A percentile compares a stretch with the other conserved stretches of the same genome.
These are phyloP conservation scores for Pleurotus ostreatus DNA, from an alignment of 768 basidiomycete genomes.

Conservation along the genomic window DNA sequence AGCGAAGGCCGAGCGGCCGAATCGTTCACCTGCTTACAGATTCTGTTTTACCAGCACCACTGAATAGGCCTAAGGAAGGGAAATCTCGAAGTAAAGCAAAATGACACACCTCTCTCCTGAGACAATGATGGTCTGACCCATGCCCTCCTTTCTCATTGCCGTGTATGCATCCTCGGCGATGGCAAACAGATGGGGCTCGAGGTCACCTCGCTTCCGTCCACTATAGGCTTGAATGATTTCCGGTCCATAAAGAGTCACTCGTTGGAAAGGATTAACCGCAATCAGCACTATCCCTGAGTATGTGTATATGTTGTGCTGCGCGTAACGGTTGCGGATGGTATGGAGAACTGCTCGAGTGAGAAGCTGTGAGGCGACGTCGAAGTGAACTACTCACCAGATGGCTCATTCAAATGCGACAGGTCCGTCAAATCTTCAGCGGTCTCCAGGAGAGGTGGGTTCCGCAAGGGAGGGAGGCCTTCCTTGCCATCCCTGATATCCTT, in stretches of 20 bases:
- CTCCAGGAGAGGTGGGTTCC: constrained; percentile 95
- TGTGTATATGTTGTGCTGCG: constrained; percentile 96
- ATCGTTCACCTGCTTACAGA: constrained; percentile 51
- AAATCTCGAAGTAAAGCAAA: constrained; percentile 10
- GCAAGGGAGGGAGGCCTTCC: constrained; percentile 82
- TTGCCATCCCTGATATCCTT: constrained; percentile 79
- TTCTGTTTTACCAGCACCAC: constrained; percentile 99
- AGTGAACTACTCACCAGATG: constrained; percentile 63
- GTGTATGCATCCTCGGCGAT: constrained; percentile 99
- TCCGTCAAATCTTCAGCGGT: constrained; percentile 98
- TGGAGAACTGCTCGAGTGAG: constrained; percentile 66
- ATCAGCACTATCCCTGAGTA: constrained; percentile 99
- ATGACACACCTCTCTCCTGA: constrained; percentile 86
- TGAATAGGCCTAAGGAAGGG: constrained; percentile 27
- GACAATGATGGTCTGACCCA: constrained; percentile 98
- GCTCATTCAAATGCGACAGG: constrained; percentile 96
- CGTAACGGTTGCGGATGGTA: constrained; percentile 95
- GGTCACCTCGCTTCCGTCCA: constrained; percentile 85
- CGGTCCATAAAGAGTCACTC: constrained; percentile 93
- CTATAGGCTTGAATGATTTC: constrained; percentile 98
- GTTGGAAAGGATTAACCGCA: constrained; percentile 98
- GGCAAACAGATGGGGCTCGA: constrained; percentile 97
- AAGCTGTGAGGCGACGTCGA: constrained; percentile 4
- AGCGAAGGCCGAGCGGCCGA: background rate
- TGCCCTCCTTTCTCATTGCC: constrained; percentile 89